Base-by-base conservation (phyloP, 148 eudicot genomes). In the Camellia granthamiana region DNA sequence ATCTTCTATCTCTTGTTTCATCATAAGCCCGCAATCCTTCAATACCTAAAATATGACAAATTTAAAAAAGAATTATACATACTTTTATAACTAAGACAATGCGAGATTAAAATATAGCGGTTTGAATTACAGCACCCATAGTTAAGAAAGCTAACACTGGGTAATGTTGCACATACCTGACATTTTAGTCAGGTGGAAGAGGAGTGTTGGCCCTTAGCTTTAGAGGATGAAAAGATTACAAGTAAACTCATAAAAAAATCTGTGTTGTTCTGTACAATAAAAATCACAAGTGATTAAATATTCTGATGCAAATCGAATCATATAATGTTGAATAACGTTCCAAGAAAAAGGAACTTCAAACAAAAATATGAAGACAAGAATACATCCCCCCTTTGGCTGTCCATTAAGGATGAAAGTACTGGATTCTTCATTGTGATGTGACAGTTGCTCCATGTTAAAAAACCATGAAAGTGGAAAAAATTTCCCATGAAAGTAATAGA, bases 1-100 rank as follows among this genome's bases (percentile, higher is more conserved):
- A 89, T 72, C 76, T 87, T 75, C 89, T 85, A 52, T 90, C 93
- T 81, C 83, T 83, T 79, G 60, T 54, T 76, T 84, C 87, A 77
- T 87, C 88, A 78, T 62, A 77, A 75, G 41, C 46, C 73, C 84
- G 88, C 16, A 77, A n/a, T 78, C 84, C 84, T 75, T 86, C 91
- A 47, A 67, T 64, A 67, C 88, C 88, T 82, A 82, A 51, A 77
- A 85, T 14, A 78, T 60, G 59, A 76, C 54, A 51, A 71, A 30
- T 1, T 16, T 63, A 60, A 75, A 64, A 14, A 47, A 47, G 60
- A 19, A 23, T 52, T 78, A 52, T 13, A 30, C 64, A 66, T 18
- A 67, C 18, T 46, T 70, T 43, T 15, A 69, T 14, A 0, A 12
- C 7, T 19, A 51, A 38, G 30, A 21, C 14, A 54, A 74, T 46